Conservation (phyloP, 2,329 filamentous ascomycete genomes). For the Arthroderma uncinatum region DNA sequence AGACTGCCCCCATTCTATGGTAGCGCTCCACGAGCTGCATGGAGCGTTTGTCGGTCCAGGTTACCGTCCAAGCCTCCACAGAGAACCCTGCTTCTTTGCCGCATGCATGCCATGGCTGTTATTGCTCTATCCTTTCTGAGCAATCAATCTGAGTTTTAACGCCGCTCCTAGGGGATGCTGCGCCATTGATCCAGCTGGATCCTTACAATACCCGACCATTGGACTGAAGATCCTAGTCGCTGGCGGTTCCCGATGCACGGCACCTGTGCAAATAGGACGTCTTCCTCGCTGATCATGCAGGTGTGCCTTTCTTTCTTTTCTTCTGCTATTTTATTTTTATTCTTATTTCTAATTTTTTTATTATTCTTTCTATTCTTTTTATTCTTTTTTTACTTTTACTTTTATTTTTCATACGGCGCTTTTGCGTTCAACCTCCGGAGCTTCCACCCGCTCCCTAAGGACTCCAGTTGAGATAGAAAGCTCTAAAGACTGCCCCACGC, state of each 20-base stretch:
- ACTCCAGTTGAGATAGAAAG: not conserved
- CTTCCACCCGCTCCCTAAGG: not conserved
- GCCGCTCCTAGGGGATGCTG: slow-evolving; percentile 2
- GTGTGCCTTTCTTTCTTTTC: not conserved
- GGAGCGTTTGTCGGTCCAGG: slow-evolving; percentile 2
- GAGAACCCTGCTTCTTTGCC: slow-evolving; percentile 1
- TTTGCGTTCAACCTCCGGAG: not conserved
- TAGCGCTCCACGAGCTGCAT: slow-evolving; percentile 5
- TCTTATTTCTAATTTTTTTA: not conserved
- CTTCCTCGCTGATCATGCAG: slow-evolving; percentile 1
- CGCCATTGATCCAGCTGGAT: not conserved
- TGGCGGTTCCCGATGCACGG: not conserved
- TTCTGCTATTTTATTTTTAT: not conserved
- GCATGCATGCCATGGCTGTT: slow-evolving; percentile 4
- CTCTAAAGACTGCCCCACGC: slow-evolving; percentile 1
- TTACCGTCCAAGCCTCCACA: slow-evolving; percentile 3
- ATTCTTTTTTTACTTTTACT: not conserved
- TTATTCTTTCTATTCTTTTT: not conserved
- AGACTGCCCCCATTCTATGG: slow-evolving; percentile 1
- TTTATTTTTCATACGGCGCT: not conserved
- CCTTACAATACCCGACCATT: not conserved
- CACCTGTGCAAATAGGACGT: not conserved
- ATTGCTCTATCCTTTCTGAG: not conserved
- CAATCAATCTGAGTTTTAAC: slow-evolving; percentile 4
- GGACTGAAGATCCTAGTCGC: not conserved